These are phyloP conservation scores for Sarcomyxa edulis DNA, from an alignment of 768 basidiomycete species.

Conservation along the genomic window DNA sequence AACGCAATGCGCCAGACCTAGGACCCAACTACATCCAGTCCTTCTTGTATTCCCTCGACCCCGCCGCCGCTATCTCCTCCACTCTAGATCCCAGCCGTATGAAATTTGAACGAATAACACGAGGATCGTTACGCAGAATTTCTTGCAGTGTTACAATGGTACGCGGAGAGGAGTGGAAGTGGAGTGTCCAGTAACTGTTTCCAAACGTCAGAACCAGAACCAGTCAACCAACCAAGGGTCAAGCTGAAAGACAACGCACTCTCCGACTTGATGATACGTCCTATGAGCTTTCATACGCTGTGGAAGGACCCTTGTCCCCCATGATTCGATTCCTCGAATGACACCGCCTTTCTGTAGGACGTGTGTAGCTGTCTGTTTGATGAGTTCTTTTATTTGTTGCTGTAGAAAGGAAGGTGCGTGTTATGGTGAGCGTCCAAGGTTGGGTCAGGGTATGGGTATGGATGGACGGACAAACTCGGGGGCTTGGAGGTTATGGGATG, in stretches of 20 bases:
- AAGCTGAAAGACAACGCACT: slow-evolving; percentile 50
- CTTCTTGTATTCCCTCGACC: too few species aligned
- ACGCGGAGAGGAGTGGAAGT: slow-evolving; percentile 82
- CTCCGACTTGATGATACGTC: slow-evolving; percentile 54
- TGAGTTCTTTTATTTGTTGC: slow-evolving; percentile 73
- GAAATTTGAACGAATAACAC: slow-evolving; percentile 79
- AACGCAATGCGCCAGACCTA: too few species aligned
- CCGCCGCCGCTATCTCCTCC: slow-evolving; percentile 71
- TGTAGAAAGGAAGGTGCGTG: slow-evolving; percentile 27
- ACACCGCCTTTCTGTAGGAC: slow-evolving; percentile 75
- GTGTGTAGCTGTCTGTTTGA: slow-evolving; percentile 64
- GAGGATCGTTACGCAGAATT: slow-evolving; percentile 72
- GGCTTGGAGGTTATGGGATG: slow-evolving; percentile 67
- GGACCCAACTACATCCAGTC: too few species aligned
- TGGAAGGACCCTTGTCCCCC: slow-evolving; percentile 70
- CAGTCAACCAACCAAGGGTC: neutral
- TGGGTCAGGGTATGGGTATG: neutral
- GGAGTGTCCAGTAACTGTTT: slow-evolving; percentile 82
- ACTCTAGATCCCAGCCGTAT: slow-evolving; percentile 72
- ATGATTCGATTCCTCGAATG: slow-evolving; percentile 72
- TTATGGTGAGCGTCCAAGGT: neutral
- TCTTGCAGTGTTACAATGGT: slow-evolving; percentile 59
- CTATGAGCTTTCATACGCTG: slow-evolving; percentile 67
- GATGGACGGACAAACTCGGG: slow-evolving; percentile 46
- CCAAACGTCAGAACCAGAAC: slow-evolving; percentile 1